These are phyloP conservation scores for Apiotrichum gracile DNA, from an alignment of 1,284 basidiomycete genomes.

Conservation along the genomic window DNA sequence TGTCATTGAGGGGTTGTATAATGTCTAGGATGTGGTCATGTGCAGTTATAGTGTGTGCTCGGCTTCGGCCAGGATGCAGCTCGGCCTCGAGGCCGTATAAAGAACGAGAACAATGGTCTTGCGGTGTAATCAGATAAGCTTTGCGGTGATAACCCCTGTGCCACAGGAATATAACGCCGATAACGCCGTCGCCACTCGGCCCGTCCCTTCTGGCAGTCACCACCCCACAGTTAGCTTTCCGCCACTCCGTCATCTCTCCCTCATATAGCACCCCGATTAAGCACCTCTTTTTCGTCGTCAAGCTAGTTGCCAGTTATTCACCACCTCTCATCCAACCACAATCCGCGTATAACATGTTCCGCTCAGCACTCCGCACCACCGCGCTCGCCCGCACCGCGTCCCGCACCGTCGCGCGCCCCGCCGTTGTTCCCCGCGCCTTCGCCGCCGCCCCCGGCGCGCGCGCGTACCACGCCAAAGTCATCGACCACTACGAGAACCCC, in stretches of 20 bases:
- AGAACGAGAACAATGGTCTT: background rate
- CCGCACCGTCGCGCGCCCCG: background rate
- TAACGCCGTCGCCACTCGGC: background rate
- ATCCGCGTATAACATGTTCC: background rate
- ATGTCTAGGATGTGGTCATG: too few species aligned
- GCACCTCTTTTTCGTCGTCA: too few species aligned
- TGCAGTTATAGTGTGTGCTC: too few species aligned
- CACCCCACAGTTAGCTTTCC: too few species aligned
- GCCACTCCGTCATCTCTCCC: too few species aligned
- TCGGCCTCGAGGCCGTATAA: background rate
- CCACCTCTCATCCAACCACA: background rate
- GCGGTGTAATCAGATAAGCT: too few species aligned
- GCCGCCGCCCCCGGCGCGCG: constrained; percentile 11
- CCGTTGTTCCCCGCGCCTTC: background rate
- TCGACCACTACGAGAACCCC: constrained; percentile 91
- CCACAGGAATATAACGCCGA: background rate
- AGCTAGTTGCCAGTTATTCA: background rate
- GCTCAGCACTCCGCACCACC: background rate
- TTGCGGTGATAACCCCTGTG: background rate
- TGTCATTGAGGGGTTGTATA: too few species aligned
- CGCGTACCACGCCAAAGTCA: constrained; percentile 90
- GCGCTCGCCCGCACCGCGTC: background rate
- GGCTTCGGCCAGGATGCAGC: background rate
- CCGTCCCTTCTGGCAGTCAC: background rate
- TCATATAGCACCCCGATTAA: too few species aligned